Conservation (phyloP, 192 early-diverging fungal species). For the Tieghemiomyces parasiticus region DNA sequence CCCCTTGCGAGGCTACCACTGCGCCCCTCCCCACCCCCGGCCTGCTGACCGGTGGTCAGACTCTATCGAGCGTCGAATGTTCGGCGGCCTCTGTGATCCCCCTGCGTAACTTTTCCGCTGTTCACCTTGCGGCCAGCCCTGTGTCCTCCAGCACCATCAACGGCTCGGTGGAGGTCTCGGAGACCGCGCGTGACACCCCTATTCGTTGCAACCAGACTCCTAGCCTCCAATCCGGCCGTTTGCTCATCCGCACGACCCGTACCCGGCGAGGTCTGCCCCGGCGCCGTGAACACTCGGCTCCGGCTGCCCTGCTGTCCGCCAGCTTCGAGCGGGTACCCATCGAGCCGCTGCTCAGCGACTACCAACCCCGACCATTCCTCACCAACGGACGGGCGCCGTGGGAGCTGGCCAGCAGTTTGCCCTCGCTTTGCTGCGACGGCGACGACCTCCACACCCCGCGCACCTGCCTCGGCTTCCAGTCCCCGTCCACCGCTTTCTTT, state of each 20-base stretch:
- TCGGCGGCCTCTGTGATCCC: background rate
- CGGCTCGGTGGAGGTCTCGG: background rate
- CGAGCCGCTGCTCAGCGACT: background rate
- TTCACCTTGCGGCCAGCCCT: background rate
- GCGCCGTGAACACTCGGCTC: background rate
- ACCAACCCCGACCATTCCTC: background rate
- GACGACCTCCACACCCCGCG: background rate
- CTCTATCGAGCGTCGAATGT: background rate
- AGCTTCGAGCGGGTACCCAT: background rate
- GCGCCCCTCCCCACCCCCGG: background rate
- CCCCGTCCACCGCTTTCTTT: background rate
- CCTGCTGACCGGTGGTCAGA: background rate
- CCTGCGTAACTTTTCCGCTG: background rate
- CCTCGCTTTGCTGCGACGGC: background rate
- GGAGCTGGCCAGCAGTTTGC: background rate
- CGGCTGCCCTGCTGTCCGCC: background rate
- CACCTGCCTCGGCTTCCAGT: background rate
- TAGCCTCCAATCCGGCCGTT: background rate
- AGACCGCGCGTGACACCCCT: background rate
- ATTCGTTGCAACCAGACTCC: background rate
- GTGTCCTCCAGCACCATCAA: background rate
- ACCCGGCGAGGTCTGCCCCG: background rate
- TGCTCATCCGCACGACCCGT: background rate
- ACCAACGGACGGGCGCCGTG: background rate
- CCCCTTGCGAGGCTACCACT: background rate